These are phyloP conservation scores for Arthroderma uncinatum DNA, from an alignment of 2,329 filamentous ascomycete genomes.

Conservation along the genomic window DNA sequence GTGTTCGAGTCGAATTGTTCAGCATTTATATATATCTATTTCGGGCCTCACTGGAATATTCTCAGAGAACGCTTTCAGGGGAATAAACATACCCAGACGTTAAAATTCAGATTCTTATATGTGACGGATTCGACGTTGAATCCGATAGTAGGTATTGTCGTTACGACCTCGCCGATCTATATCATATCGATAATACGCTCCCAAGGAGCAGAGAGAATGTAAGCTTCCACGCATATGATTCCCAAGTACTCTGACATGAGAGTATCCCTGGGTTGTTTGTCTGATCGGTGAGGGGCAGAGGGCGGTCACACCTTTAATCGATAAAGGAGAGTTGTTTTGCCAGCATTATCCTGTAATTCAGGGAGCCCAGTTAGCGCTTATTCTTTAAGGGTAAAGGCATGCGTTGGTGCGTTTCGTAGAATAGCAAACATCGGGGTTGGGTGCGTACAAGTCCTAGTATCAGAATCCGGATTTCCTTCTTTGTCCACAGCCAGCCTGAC, in stretches of 20 bases:
- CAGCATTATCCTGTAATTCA: slow-evolving; percentile 75
- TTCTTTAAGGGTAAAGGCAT: background rate
- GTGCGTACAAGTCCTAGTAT: slow-evolving; percentile 76
- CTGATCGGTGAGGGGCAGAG: background rate
- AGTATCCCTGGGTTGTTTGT: background rate
- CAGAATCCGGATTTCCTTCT: slow-evolving; percentile 96
- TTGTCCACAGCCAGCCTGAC: slow-evolving; percentile 66
- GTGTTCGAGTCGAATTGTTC: background rate
- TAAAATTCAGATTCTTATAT: slow-evolving; percentile 97
- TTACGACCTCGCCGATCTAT: slow-evolving; percentile 96
- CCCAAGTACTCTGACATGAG: background rate
- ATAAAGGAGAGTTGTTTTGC: slow-evolving; percentile 94
- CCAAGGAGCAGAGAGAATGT: background rate
- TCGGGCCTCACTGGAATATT: background rate
- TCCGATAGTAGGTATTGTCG: slow-evolving; percentile 96
- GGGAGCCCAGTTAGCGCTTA: slow-evolving; percentile 11
- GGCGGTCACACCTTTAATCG: slow-evolving; percentile 63
- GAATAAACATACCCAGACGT: slow-evolving; percentile 71
- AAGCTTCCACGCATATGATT: background rate
- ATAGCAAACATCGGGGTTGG: slow-evolving; percentile 1
- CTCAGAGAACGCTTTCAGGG: background rate
- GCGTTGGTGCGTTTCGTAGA: background rate
- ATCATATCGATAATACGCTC: background rate
- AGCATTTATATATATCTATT: background rate
- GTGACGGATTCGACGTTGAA: slow-evolving; percentile 99